Conservation (phyloP, 345 rosid genomes). For the Clarkia xantiana region DNA sequence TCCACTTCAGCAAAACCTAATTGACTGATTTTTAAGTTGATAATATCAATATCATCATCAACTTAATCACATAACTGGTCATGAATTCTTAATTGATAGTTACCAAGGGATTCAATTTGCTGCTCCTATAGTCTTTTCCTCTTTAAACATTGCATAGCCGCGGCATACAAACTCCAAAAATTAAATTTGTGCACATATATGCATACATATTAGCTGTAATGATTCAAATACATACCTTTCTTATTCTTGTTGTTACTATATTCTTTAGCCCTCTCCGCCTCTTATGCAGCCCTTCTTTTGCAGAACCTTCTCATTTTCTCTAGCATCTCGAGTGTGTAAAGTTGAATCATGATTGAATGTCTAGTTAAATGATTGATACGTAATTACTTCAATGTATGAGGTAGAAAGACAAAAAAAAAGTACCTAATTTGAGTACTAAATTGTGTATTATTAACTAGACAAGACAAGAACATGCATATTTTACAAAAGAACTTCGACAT, state of each 20-base stretch:
- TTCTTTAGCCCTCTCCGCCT: constrained; percentile 64
- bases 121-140: constrained; percentile 83
- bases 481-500: too few species aligned
- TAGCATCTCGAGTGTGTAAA: constrained; percentile 85
- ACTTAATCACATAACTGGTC: constrained; percentile 52
- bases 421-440: too few species aligned
- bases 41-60: background rate
- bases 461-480: too few species aligned
- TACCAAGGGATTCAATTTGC: constrained; percentile 73
- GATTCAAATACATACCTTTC: constrained; percentile 28
- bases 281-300: constrained; percentile 51
- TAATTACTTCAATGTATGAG: background rate
- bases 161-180: constrained; percentile 21
- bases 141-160: constrained; percentile 83
- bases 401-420: background rate
- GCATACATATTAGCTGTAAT: background rate
- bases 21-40: background rate
- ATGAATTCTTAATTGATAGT: constrained; percentile 68
- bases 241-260: constrained; percentile 45
- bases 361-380: background rate
- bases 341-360: background rate
- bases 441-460: too few species aligned
- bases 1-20: background rate
- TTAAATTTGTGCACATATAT: background rate
- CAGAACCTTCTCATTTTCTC: constrained; percentile 85